Evolutionary conservation across 2,329 filamentous ascomycete genomes (phyloP).

Genomic region (Talaromyces sp.): DNA sequence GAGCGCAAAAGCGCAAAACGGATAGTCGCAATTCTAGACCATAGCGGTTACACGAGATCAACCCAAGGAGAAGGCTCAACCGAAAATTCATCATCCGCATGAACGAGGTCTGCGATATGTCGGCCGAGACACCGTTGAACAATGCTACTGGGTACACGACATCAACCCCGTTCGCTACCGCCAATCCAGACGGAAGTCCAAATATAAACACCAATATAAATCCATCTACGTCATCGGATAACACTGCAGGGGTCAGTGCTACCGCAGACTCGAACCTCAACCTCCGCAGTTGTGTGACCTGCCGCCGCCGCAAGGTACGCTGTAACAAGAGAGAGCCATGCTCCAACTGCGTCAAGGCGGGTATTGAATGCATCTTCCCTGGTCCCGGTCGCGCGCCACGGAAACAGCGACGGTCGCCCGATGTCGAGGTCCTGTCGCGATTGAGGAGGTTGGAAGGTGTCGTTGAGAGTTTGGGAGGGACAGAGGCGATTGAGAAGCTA

Average conservation of each 20-base stretch:
- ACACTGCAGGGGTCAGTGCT: background rate
- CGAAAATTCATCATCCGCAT: background rate
- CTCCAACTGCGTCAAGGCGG: slow-evolving; percentile 46
- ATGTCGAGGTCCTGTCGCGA: slow-evolving; percentile 58
- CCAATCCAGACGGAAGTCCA: background rate
- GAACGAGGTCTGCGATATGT: background rate
- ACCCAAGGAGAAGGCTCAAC: background rate
- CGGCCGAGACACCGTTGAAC: background rate
- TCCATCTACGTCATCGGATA: background rate
- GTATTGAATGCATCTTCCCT: slow-evolving; percentile 62
- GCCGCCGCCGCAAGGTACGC: slow-evolving; percentile 47
- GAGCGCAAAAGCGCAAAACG: background rate
- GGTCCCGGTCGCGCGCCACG: slow-evolving; percentile 59
- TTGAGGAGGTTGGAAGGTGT: slow-evolving; percentile 58
- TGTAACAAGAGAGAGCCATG: slow-evolving; percentile 49
- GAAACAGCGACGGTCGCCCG: slow-evolving; percentile 55
- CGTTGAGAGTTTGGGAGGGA: slow-evolving; percentile 56
- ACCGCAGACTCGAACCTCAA: slow-evolving; percentile 23
- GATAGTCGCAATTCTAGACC: background rate
- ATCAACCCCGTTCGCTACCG: background rate
- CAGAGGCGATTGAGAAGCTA: slow-evolving; percentile 31
- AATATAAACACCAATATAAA: background rate
- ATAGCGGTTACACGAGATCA: background rate
- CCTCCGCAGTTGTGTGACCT: slow-evolving; percentile 46
- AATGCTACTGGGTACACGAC: background rate